These are phyloP conservation scores for Calonectria naviculata DNA, from an alignment of 2,329 filamentous ascomycete species.

Conservation along the genomic window DNA sequence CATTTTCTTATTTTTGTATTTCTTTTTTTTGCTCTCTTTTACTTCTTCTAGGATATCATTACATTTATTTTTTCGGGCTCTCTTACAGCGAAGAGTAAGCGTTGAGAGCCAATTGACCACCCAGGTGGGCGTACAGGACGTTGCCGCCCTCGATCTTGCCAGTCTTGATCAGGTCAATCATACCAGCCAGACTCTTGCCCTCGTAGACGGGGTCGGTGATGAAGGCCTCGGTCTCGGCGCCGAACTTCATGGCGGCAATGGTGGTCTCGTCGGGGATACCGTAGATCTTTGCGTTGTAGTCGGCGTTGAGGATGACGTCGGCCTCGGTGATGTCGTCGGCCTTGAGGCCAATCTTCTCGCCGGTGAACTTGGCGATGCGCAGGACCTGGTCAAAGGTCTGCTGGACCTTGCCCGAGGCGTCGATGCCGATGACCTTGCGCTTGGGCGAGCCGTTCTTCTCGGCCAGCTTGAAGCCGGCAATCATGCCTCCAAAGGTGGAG, in stretches of 20 bases:
- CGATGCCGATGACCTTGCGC: slow-evolving; percentile 73
- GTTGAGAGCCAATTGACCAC: slow-evolving; percentile 76
- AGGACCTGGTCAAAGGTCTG: slow-evolving; percentile 75
- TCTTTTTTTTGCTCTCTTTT: background rate
- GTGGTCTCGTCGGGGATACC: slow-evolving; percentile 75
- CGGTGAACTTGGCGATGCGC: slow-evolving; percentile 74
- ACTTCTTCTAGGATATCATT: slow-evolving; percentile 3
- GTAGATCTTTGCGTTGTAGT: slow-evolving; percentile 75
- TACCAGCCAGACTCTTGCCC: slow-evolving; percentile 78
- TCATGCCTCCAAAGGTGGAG: slow-evolving; percentile 76
- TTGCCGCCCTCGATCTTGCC: slow-evolving; percentile 73
- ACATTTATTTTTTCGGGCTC: background rate
- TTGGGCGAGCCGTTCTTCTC: slow-evolving; percentile 58
- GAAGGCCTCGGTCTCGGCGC: slow-evolving; percentile 75
- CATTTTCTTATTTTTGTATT: background rate
- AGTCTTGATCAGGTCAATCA: slow-evolving; percentile 75
- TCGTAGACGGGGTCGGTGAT: slow-evolving; percentile 83
- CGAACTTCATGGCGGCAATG: slow-evolving; percentile 75
- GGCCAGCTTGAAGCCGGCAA: slow-evolving; percentile 76
- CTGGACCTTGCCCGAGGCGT: slow-evolving; percentile 55
- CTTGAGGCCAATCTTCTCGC: slow-evolving; percentile 68
- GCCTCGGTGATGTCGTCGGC: slow-evolving; percentile 69
- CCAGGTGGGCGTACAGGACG: slow-evolving; percentile 77
- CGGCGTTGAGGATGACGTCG: slow-evolving; percentile 71
- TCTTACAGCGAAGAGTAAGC: slow-evolving; percentile 63